Evolutionary conservation across 768 basidiomycete genomes (phyloP).

Genomic region (Trametes cinnabarina): DNA sequence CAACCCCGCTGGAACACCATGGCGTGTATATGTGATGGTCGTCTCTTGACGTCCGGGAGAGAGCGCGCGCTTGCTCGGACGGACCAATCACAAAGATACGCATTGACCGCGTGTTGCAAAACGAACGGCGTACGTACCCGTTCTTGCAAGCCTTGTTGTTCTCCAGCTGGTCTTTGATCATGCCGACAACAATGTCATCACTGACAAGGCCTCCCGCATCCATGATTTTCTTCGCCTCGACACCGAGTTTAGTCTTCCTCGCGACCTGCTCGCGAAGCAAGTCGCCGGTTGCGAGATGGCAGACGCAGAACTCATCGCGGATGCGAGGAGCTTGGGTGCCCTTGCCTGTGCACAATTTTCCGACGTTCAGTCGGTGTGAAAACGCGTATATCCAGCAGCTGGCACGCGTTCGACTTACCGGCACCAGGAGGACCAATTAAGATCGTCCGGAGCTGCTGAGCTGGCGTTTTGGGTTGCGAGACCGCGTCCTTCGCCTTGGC

Average conservation of each 20-base stretch:
- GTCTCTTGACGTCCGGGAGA: neutral
- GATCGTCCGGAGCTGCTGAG: constrained; percentile 83
- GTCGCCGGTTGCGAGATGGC: constrained; percentile 98
- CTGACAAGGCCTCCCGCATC: constrained; percentile 92
- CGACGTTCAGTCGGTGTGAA: neutral
- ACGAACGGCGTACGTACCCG: constrained; percentile 62
- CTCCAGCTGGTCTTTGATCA: constrained; percentile 95
- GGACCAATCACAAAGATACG: neutral
- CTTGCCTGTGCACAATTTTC: constrained; percentile 62
- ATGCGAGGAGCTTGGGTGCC: constrained; percentile 97
- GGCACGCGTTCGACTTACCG: constrained; percentile 50
- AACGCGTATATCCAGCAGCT: constrained; percentile 4
- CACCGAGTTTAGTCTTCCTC: constrained; percentile 81
- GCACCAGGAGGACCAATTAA: constrained; percentile 96
- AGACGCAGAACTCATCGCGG: constrained; percentile 90
- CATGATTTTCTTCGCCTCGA: constrained; percentile 96
- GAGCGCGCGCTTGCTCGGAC: neutral
- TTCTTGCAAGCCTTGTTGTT: constrained; percentile 92
- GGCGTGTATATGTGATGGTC: neutral
- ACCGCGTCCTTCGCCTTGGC: constrained; percentile 52
- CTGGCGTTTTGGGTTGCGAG: constrained; percentile 53
- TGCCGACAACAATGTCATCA: constrained; percentile 96
- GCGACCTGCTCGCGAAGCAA: constrained; percentile 95
- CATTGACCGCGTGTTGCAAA: neutral
- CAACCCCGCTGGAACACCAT: neutral